Base-by-base conservation (phyloP, 202 grass and related monocot genomes). In the Panicum hallii region DNA sequence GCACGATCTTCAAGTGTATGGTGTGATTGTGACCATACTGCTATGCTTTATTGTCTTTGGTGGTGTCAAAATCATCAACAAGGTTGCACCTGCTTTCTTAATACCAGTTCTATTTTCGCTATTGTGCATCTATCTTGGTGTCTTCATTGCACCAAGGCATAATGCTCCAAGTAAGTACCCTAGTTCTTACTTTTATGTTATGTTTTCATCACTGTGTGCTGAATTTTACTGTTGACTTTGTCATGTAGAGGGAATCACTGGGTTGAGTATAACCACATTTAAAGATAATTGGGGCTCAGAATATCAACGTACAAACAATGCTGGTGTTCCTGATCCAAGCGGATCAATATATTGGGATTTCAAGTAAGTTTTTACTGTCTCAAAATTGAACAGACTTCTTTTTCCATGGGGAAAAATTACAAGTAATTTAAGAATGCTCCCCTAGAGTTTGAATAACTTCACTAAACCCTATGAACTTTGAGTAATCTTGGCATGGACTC, bases 21-120 rank as follows among this genome's bases (percentile, higher is more conserved):
- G 97, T 80, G 81, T 99, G 79, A 91, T 99, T 78, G 88, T 99
- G 79, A 97, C 93, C 64, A 88, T 99, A 69, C 85, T 99, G 85
- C 79, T 99, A 19, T 96, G 93, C 82, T 99, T 99, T 87, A 97
- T 99, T 91, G 97, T 99, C 55, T 99, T 99, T 85, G 97, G 97
- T 78, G 97, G 97, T 87, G 97, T 99, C 55, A 99, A 99, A 85
- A 99, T 99, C 34, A 99, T 99, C 69, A 99, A 99, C 74, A 93
- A 88, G 82, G 97, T 99, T 61, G 97, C 97, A 50, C 93, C 97
- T 62, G 97, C 97, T 80, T 93, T 99, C 81, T 84, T 99, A 81
- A 83, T 99, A 84, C 93, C 97, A 16, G 93, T 99, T 22, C 94
- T 99, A 30, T 93, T 99, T 87, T 99, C 97, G 28, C 75, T 99